Conservation (phyloP, 768 basidiomycete species). For the Mycena albidolilacea region DNA sequence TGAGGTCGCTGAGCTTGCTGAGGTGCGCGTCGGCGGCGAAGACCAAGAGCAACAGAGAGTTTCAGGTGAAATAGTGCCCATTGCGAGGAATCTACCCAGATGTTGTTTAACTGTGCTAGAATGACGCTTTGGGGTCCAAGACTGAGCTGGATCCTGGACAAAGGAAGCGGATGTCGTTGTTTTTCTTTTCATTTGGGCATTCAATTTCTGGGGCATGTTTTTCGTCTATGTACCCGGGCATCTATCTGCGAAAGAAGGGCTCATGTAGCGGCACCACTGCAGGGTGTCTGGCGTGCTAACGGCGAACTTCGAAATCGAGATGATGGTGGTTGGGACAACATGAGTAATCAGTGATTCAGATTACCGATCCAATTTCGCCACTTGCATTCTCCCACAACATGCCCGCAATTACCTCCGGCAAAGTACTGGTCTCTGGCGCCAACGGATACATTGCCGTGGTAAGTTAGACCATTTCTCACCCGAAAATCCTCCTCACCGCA, state of each 20-base stretch:
- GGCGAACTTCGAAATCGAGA: background rate
- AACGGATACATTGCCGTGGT: constrained; percentile 14
- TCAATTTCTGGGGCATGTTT: too few species aligned
- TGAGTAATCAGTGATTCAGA: too few species aligned
- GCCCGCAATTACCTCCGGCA: constrained; percentile 9
- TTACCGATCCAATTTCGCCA: too few species aligned
- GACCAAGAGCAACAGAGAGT: background rate
- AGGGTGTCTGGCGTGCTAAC: background rate
- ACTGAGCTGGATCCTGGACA: background rate
- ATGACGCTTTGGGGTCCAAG: background rate
- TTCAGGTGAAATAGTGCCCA: background rate
- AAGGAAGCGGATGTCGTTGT: background rate
- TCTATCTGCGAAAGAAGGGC: background rate
- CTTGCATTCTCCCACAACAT: background rate
- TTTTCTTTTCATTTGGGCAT: background rate
- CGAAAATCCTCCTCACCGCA: background rate
- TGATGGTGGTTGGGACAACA: background rate
- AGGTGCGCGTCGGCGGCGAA: background rate
- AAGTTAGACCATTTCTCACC: background rate
- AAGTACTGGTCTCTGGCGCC: constrained; percentile 15
- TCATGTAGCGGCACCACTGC: background rate
- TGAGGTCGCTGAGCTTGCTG: background rate
- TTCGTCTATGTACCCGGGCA: background rate
- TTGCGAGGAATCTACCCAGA: background rate
- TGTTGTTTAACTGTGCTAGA: background rate